phyloP scores from a whole-genome alignment of 2,329 filamentous ascomycete species.

The Alternaria arbusti region DNA sequence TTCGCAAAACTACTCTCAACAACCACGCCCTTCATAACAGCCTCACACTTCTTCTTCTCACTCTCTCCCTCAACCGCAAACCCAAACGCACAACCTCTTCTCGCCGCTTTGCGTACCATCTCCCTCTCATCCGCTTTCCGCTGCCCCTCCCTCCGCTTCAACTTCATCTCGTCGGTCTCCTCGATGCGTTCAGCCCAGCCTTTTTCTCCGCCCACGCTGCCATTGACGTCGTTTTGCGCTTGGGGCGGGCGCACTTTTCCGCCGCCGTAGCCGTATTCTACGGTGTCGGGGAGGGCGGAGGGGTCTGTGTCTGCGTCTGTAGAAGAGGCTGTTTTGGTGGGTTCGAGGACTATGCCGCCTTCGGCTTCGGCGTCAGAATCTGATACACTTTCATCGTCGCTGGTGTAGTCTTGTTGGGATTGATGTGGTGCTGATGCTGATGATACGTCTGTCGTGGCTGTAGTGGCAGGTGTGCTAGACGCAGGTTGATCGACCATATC shows the following conservation, averaged over 20 bases:
- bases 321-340: neutral
- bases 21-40: slow-evolving; percentile 64
- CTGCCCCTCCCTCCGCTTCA: slow-evolving; percentile 59
- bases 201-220: slow-evolving; percentile 63
- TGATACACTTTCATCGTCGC: slow-evolving; percentile 18
- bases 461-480: neutral
- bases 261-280: slow-evolving; percentile 37
- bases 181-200: slow-evolving; percentile 59
- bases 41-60: slow-evolving; percentile 60
- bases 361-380: slow-evolving; percentile 26
- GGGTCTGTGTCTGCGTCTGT: neutral
- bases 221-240: slow-evolving; percentile 60
- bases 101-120: slow-evolving; percentile 67
- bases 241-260: slow-evolving; percentile 51
- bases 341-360: slow-evolving; percentile 22
- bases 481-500: slow-evolving; percentile 51
- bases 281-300: slow-evolving; percentile 14
- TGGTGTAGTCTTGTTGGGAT: slow-evolving; percentile 1
- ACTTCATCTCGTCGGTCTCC: slow-evolving; percentile 60
- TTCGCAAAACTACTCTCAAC: slow-evolving; percentile 68
- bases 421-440: neutral
- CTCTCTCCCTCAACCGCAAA: slow-evolving; percentile 44
- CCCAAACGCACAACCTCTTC: slow-evolving; percentile 65
- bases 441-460: neutral
- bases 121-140: slow-evolving; percentile 59